phyloP scores from a whole-genome alignment of 1,139 yeast genomes.

The Pichiaceae sp. region DNA sequence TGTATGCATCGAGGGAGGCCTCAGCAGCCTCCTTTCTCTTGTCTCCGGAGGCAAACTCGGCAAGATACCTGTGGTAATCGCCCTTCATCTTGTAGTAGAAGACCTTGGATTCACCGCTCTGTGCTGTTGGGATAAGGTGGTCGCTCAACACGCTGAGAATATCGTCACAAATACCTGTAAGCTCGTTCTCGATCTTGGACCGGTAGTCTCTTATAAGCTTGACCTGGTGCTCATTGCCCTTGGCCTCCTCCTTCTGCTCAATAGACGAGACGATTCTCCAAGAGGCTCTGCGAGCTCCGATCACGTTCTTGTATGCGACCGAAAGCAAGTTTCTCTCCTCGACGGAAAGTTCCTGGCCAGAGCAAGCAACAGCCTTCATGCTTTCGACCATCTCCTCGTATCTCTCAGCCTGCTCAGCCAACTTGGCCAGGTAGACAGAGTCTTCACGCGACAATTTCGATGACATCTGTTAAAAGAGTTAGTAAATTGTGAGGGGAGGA shows the following conservation, averaged over 20 bases:
- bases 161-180: constrained; percentile 90
- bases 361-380: constrained; percentile 95
- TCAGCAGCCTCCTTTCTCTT: constrained; percentile 92
- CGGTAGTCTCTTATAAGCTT: constrained; percentile 89
- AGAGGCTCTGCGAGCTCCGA: constrained; percentile 98
- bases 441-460: constrained; percentile 77
- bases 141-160: constrained; percentile 79
- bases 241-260: constrained; percentile 96
- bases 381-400: constrained; percentile 99
- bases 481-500: no score
- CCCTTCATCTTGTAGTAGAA: constrained; percentile 99
- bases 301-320: constrained; percentile 96
- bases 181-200: constrained; percentile 87
- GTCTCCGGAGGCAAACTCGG: constrained; percentile 89
- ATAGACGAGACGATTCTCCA: constrained; percentile 98
- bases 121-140: constrained; percentile 90
- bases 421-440: constrained; percentile 95
- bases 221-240: constrained; percentile 87
- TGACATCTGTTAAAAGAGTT: constrained; percentile 2
- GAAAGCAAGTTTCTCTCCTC: constrained; percentile 97
- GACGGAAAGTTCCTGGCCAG: constrained; percentile 91
- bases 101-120: constrained; percentile 95
- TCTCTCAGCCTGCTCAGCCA: constrained; percentile 99
- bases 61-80: constrained; percentile 98
- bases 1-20: constrained; percentile 88